Evolutionary conservation across 495 filamentous ascomycete species (phyloP), one percentile per base, ranked within the genome.

Genomic region (Penicillium arizonense): DNA sequence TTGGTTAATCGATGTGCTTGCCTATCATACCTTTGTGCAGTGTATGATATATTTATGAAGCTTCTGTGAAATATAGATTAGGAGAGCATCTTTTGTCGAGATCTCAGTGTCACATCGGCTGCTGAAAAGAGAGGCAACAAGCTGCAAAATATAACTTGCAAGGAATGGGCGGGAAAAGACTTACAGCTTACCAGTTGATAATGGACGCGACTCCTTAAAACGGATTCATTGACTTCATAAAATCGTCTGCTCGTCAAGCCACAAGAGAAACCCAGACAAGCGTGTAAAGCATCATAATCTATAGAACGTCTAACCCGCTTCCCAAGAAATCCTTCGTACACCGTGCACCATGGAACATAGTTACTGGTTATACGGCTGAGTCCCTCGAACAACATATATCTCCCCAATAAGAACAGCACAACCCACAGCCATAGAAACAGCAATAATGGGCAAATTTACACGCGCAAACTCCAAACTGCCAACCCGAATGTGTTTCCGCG

Each of bases 371-470:
- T 69, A 61, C 6, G 65, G 66, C 23, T 52, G 55, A 8, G 51
- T 54, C 26, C 63, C 57, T 37, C 72, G 65, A 28, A 74, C 60
- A 40, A 85, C 68, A 52, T 83, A 88, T 3, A 88, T 72, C 64
- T 87, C 75, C 13, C 81, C 83, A 32, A 81, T 63, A 3, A 87
- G 71, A 5, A 85, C 75, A 1, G 71, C 63, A 58, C 79, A 83
- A 3, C 83, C 83, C 1, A 87, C 77, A 3, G 71, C 77, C 83
- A 87, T 87, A 5, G 83, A 55, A 20, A 86, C 76, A n/a, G 78
- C 78, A 56, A 88, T 87, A 47, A 88, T 86, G 13, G 82, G 82
- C 9, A 87, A 62, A 59, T 88, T 88, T 35, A 83, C 80, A 7
- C 77, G 68, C 23, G 81, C 81, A 65, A 88, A 88, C 16, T 86